Conservation (phyloP, 2,329 filamentous ascomycete species). For the Drechslerella stenobrocha region DNA sequence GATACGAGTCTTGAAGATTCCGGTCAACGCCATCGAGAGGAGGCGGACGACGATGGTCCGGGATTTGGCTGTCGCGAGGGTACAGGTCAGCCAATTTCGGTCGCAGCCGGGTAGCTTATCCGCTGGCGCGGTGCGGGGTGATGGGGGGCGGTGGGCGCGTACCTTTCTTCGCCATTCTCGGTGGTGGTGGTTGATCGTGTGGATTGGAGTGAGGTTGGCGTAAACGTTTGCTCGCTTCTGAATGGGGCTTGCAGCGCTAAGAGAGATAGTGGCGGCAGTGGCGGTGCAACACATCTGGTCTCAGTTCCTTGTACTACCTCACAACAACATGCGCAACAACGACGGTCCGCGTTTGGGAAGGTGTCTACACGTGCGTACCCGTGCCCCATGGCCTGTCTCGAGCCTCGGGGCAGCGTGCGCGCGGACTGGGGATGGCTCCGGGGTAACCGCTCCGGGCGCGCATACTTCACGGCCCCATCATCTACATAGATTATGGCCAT, state of each 20-base stretch:
- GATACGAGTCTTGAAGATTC: conserved; percentile 90
- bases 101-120: background rate
- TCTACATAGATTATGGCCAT: too few relatives aligned
- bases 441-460: background rate
- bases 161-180: conserved; percentile 50
- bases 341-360: background rate
- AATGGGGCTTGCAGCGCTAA: conserved; percentile 28
- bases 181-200: conserved; percentile 29
- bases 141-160: background rate
- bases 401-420: too few relatives aligned
- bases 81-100: conserved; percentile 9
- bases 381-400: conserved; percentile 1
- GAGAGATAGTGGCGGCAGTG: background rate
- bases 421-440: too few relatives aligned
- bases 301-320: conserved; percentile 18
- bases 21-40: conserved; percentile 97
- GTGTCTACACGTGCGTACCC: background rate
- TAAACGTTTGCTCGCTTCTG: conserved; percentile 32
- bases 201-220: conserved; percentile 19
- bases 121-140: background rate
- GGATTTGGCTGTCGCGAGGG: conserved; percentile 69
- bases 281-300: conserved; percentile 30
- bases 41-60: conserved; percentile 91
- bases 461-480: background rate
- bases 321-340: conserved; percentile 16